Percentiles rank a stretch among this genome's conserved stretches.
These are phyloP conservation scores for Euphorbia schlechtendalii DNA, from an alignment of 441 rosid species.

Conservation along the genomic window DNA sequence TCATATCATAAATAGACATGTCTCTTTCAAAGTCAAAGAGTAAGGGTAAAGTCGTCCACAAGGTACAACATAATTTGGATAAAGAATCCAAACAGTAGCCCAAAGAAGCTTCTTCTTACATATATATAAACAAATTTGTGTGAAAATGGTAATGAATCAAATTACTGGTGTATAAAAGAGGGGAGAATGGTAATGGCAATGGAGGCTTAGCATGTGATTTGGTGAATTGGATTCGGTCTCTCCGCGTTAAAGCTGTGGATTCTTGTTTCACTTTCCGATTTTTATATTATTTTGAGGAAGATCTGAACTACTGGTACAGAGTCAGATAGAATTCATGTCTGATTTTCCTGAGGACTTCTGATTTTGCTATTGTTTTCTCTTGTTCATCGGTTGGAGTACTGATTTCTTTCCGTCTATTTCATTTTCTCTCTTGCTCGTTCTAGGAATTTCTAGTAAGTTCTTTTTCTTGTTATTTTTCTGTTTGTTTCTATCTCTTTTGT, in stretches of 20 bases:
- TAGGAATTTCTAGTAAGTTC: neutral
- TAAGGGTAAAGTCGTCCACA: neutral
- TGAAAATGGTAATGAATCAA: neutral
- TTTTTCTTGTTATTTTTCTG: neutral
- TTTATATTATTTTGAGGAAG: neutral
- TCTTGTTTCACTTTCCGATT: conserved; percentile 1
- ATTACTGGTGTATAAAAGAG: neutral
- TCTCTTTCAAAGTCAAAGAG: neutral
- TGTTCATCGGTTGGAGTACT: conserved; percentile 3
- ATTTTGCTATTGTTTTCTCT: conserved; percentile 1
- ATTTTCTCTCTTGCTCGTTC: neutral
- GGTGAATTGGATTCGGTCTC: conserved; percentile 24
- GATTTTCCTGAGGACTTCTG: conserved; percentile 9
- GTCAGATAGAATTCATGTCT: conserved; percentile 13
- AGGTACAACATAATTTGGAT: neutral
- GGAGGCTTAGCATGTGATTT: conserved; percentile 26
- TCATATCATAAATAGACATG: neutral
- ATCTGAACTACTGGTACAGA: conserved; percentile 1
- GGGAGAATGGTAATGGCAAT: neutral
- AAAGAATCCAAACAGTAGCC: neutral
- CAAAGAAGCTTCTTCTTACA: conserved; percentile 11
- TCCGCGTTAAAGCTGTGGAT: conserved; percentile 13
- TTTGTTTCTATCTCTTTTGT: neutral
- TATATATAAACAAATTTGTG: neutral
- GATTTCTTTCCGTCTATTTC: neutral